Conservation (phyloP, 208 protist genomes). For the Acanthamoeba culbertsoni region DNA sequence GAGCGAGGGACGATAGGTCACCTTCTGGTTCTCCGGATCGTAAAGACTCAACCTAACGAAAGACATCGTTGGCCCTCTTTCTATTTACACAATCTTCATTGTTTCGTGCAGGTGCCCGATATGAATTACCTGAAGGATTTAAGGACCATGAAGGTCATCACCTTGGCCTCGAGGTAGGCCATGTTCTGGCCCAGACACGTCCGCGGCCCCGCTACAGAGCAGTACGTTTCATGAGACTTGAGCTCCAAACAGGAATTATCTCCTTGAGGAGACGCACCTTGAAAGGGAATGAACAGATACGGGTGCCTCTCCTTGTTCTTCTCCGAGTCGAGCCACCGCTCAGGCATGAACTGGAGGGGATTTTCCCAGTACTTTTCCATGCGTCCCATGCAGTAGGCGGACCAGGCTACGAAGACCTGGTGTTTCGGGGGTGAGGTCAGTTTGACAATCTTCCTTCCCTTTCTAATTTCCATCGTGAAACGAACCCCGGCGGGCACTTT, state of each 20-base stretch:
- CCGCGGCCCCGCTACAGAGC: not conserved
- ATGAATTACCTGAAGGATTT: not conserved
- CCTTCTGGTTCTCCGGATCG: not conserved
- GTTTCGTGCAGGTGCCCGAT: not conserved
- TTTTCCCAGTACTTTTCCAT: constrained; percentile 39
- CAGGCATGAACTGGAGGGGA: not conserved
- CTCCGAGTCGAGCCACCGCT: constrained; percentile 18
- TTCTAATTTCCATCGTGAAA: no score
- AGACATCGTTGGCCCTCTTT: no score
- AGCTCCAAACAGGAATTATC: not conserved
- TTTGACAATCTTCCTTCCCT: no score
- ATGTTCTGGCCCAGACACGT: constrained; percentile 12
- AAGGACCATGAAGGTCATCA: constrained; percentile 10
- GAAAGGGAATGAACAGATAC: constrained; percentile 33
- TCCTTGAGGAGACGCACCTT: constrained; percentile 7
- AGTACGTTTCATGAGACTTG: not conserved
- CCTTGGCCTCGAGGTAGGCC: constrained; percentile 37
- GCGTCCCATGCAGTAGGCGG: constrained; percentile 21
- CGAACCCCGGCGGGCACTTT: not conserved
- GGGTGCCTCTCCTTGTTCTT: constrained; percentile 49
- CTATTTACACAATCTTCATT: not conserved
- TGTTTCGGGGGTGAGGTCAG: no score
- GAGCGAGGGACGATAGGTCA: constrained; percentile 13
- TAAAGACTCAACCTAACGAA: not conserved
- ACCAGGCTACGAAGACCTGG: not conserved